A percentile compares a stretch with the other conserved stretches of the same genome.
These are phyloP conservation scores for Tagetes erecta DNA, from an alignment of 129 eudicot species.

Conservation along the genomic window DNA sequence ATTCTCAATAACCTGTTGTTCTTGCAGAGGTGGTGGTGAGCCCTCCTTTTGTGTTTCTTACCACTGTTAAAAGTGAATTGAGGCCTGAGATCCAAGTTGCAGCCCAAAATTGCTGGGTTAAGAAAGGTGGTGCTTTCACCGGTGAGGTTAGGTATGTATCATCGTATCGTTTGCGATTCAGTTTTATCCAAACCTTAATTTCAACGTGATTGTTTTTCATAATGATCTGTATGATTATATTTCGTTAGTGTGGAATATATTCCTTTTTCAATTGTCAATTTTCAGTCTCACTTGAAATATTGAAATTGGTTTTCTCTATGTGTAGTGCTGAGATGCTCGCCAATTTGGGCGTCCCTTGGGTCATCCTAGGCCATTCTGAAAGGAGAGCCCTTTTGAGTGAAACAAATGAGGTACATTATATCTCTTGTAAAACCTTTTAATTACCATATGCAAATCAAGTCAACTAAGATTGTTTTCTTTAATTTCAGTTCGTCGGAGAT, in stretches of 20 bases:
- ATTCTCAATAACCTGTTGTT: not conserved
- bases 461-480: slow-evolving; percentile 11
- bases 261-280: not conserved
- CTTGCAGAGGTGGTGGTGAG: slow-evolving; percentile 94
- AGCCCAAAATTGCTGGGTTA: slow-evolving; percentile 97
- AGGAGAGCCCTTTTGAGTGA: slow-evolving; percentile 76
- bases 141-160: slow-evolving; percentile 89
- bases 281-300: slow-evolving; percentile 13
- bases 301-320: slow-evolving; percentile 17
- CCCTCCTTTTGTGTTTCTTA: slow-evolving; percentile 91
- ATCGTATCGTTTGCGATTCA: not conserved
- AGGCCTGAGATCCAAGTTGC: slow-evolving; percentile 90
- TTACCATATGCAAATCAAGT: not conserved
- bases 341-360: slow-evolving; percentile 86
- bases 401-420: slow-evolving; percentile 70
- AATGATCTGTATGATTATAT: not conserved
- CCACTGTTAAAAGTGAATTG: slow-evolving; percentile 59
- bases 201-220: not conserved
- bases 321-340: slow-evolving; percentile 96
- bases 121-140: slow-evolving; percentile 96
- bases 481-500: slow-evolving; percentile 82
- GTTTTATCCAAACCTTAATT: not conserved
- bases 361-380: slow-evolving; percentile 95
- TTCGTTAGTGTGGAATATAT: not conserved
- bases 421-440: slow-evolving; percentile 7